Base-by-base conservation (phyloP, 371 early-diverging fungal species). In the Globomyces sp. region DNA sequence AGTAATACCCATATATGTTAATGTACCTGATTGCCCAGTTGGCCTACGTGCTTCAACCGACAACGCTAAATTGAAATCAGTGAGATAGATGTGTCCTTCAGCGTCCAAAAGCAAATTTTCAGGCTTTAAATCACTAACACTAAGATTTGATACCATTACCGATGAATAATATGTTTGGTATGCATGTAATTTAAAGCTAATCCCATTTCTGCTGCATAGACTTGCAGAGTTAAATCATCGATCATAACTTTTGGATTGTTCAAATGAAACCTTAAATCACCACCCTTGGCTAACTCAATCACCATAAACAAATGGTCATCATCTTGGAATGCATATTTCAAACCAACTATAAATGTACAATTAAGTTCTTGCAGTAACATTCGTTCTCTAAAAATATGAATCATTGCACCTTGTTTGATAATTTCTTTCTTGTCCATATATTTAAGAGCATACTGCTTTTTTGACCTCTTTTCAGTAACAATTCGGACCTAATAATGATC, bases 121-220 rank as follows among this genome's bases (percentile, higher is more conserved):
- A 8, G 79, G 79, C 67, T 81, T 81, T 40, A 81, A 50, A 62
- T 81, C 84, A 49, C 61, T 61, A 46, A 11, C 10, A 61, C 36
- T 39, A 47, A 42, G 40, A 10, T 58, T 36, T 5, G 4, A 3
- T 1, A 5, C n/a, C 39, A n/a, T 45, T 36, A 61, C 67, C 87
- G 69, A 73, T 95, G 95, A n/a, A 93, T 88, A 44, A 95, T 89
- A 10, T 78, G 71, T 37, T 83, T 84, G 37, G 74, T 70, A 70
- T 93, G 95, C 46, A 93, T 74, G 74, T 93, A 91, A 58, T 80
- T 78, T 40, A 93, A 67, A 13, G 90, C 91, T 40, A 77, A 81
- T 4, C 88, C 73, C 3, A 92, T 68, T 80, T 93, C 94, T 44
- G 90, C 89, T 46, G 88, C 86, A 85, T 88, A 89, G 65, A 91